These are phyloP conservation scores for Podila minutissima DNA, from an alignment of 192 early-diverging fungal species.

Conservation along the genomic window DNA sequence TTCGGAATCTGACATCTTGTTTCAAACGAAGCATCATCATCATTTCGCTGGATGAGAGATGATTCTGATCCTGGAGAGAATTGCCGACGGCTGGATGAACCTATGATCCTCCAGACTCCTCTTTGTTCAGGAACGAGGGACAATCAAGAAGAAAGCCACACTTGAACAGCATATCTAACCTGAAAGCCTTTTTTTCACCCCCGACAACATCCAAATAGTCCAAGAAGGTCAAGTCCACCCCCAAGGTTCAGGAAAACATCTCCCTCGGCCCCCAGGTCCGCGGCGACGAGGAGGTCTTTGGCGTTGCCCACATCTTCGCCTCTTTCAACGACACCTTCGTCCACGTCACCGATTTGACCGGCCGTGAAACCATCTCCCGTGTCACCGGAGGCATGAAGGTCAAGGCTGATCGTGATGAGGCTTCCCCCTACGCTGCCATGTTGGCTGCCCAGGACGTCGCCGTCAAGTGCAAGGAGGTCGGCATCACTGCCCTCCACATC, in stretches of 20 bases:
- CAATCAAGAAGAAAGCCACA: neutral
- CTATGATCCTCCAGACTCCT: too few relatives aligned
- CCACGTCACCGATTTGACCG: slow-evolving; percentile 99
- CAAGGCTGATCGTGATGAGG: slow-evolving; percentile 99
- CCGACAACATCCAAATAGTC: slow-evolving; percentile 17
- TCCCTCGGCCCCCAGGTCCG: slow-evolving; percentile 97
- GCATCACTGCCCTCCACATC: slow-evolving; percentile 99
- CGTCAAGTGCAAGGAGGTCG: slow-evolving; percentile 98
- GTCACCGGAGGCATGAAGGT: slow-evolving; percentile 99
- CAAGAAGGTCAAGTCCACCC: slow-evolving; percentile 75
- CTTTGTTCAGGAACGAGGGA: neutral
- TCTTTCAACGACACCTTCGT: slow-evolving; percentile 99
- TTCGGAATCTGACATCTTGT: too few relatives aligned
- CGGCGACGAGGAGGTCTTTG: slow-evolving; percentile 98
- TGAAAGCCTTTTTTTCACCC: neutral
- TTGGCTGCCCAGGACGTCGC: slow-evolving; percentile 99
- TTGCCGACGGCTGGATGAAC: too few relatives aligned
- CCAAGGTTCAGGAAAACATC: slow-evolving; percentile 85
- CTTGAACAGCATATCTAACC: neutral
- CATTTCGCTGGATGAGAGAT: too few relatives aligned
- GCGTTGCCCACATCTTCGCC: slow-evolving; percentile 99
- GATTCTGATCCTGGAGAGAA: too few relatives aligned
- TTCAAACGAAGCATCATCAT: too few relatives aligned
- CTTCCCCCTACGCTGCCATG: slow-evolving; percentile 99
- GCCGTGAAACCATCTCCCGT: slow-evolving; percentile 98